Percentiles rank a stretch among this genome's conserved stretches.
These are phyloP conservation scores for Astrephomene gubernaculifera DNA, from an alignment of 139 green algal species.

Conservation along the genomic window DNA sequence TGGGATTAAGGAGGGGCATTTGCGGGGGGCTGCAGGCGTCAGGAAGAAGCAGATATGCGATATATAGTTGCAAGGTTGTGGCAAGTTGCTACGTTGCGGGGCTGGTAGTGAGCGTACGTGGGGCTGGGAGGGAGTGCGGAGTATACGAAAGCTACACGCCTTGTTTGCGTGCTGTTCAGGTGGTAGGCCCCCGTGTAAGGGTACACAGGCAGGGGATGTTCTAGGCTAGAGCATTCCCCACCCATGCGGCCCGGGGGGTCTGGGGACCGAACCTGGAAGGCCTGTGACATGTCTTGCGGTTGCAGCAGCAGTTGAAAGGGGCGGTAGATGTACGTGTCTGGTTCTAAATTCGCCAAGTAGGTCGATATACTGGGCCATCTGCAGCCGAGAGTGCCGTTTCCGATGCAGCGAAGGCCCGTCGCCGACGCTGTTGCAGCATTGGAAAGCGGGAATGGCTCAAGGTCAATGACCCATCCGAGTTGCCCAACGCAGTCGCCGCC, in stretches of 20 bases:
- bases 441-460: constrained; percentile 7
- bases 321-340: constrained; percentile 1
- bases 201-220: not conserved
- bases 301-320: not conserved
- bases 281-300: not conserved
- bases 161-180: not conserved
- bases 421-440: too few relatives aligned
- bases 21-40: not conserved
- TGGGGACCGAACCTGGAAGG: not conserved
- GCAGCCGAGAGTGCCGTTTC: not conserved
- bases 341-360: not conserved
- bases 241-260: too few relatives aligned
- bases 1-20: not conserved
- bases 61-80: too few relatives aligned
- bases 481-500: not conserved
- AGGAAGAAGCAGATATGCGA: not conserved
- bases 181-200: not conserved
- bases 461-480: constrained; percentile 25
- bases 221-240: not conserved
- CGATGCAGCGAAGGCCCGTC: not conserved
- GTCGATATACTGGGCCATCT: not conserved
- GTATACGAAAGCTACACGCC: not conserved
- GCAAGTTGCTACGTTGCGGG: not conserved
- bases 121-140: not conserved
- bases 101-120: too few relatives aligned